A percentile compares a stretch with the other conserved stretches of the same genome.
Evolutionary conservation across 352 stramenopile genomes (phyloP).

Genomic region (Globisporangium lucens): DNA sequence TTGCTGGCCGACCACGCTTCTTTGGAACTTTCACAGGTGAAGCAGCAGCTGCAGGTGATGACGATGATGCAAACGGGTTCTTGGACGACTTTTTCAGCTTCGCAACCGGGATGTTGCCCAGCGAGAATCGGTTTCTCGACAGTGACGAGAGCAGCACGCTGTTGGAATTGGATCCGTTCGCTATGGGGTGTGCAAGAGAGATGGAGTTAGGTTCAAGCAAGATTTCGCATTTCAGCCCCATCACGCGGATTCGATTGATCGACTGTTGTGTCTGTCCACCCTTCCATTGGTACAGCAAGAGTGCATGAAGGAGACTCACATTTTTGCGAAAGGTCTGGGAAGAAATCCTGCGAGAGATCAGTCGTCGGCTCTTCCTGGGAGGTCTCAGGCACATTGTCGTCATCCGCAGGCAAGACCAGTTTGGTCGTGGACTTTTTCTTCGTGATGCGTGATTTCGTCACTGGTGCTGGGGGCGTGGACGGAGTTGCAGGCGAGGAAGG

Average conservation of each 20-base stretch:
- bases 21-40: constrained; percentile 19
- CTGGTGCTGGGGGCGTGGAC: background rate
- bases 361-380: constrained; percentile 37
- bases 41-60: background rate
- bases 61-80: constrained; percentile 55
- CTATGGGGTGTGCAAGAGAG: background rate
- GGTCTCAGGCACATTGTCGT: constrained; percentile 24
- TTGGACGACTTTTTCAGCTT: constrained; percentile 82
- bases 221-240: background rate
- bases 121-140: constrained; percentile 70
- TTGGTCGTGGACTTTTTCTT: constrained; percentile 8
- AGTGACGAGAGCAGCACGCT: constrained; percentile 59
- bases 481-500: background rate
- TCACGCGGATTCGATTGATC: background rate
- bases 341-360: constrained; percentile 41
- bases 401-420: constrained; percentile 4
- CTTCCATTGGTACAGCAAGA: background rate
- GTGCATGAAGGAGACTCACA: constrained; percentile 23
- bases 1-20: constrained; percentile 28
- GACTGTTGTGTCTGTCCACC: background rate
- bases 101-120: constrained; percentile 70
- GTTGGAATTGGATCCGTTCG: constrained; percentile 55
- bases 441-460: constrained; percentile 2
- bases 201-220: background rate
- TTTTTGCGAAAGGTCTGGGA: constrained; percentile 48